Conservation (phyloP, 306 rosid genomes). For the Senna tora region DNA sequence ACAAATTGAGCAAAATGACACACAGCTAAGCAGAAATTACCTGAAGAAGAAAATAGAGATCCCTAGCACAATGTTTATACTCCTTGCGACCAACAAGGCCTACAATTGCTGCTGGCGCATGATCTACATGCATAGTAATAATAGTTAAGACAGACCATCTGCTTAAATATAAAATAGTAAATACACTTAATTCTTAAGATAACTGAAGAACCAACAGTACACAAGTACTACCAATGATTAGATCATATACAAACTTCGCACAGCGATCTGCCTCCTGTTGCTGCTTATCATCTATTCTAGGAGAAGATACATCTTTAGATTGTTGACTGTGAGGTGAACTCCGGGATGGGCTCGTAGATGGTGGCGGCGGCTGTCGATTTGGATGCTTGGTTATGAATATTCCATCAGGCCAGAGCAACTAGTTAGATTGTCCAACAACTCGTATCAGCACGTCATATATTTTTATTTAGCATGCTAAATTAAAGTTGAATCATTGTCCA, state of each 20-base stretch:
- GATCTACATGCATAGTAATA: slow-evolving; percentile 42
- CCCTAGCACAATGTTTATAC: slow-evolving; percentile 69
- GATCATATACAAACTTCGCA: slow-evolving; percentile 64
- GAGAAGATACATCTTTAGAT: slow-evolving; percentile 36
- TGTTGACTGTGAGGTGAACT: slow-evolving; percentile 44
- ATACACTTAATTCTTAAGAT: not conserved
- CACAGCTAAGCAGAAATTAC: slow-evolving; percentile 27
- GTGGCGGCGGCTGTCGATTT: slow-evolving; percentile 46
- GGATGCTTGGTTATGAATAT: slow-evolving; percentile 74
- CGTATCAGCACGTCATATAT: slow-evolving; percentile 21
- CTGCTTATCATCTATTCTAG: slow-evolving; percentile 44
- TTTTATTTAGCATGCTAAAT: not conserved
- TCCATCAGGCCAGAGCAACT: slow-evolving; percentile 81
- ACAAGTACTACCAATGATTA: slow-evolving; percentile 55
- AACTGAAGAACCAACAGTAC: not conserved
- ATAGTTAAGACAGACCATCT: not conserved
- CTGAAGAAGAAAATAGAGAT: slow-evolving; percentile 68
- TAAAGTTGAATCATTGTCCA: not conserved
- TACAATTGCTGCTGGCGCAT: slow-evolving; percentile 64
- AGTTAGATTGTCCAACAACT: slow-evolving; percentile 13
- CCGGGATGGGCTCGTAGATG: slow-evolving; percentile 38
- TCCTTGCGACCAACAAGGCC: slow-evolving; percentile 71
- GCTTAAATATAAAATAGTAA: not conserved
- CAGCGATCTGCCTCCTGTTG: slow-evolving; percentile 56
- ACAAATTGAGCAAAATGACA: no score